These are phyloP conservation scores for Plasmodium malariae DNA, from an alignment of 169 alveolate species.

Conservation along the genomic window DNA sequence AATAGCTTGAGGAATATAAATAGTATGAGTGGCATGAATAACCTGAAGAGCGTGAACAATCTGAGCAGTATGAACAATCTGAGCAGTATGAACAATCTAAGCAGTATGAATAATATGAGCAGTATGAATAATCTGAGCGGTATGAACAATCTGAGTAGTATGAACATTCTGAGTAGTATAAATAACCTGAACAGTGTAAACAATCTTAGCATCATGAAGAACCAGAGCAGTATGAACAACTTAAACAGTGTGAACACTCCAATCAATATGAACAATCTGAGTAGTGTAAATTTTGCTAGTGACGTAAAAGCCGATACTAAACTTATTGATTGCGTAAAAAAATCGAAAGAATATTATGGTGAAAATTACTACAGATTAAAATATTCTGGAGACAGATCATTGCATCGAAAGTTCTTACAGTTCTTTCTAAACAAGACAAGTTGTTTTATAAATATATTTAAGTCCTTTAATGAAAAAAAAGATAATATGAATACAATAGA, in stretches of 20 bases:
- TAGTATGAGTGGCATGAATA: background rate
- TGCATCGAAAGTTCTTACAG: background rate
- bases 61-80: background rate
- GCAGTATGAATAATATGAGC: no score
- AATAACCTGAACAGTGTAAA: background rate
- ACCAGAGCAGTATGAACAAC: background rate
- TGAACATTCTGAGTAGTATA: no score
- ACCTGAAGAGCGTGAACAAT: background rate
- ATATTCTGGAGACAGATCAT: background rate
- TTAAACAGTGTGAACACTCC: background rate
- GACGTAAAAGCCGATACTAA: no score
- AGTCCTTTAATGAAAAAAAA: background rate
- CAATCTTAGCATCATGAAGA: background rate
- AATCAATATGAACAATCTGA: background rate
- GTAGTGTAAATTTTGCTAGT: background rate
- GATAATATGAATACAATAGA: background rate
- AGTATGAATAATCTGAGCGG: no score
- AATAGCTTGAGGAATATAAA: no score
- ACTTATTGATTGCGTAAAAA: background rate
- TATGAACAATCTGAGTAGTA: no score
- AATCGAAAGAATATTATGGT: background rate
- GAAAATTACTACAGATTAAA: conserved; percentile 2
- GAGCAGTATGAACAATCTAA: background rate
- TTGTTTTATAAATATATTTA: conserved; percentile 5
- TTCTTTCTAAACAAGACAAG: background rate